Percentiles rank a stretch among this genome's conserved stretches.
These are phyloP conservation scores for Pogostemon cablin DNA, from an alignment of 257 asterid genomes.

Conservation along the genomic window DNA sequence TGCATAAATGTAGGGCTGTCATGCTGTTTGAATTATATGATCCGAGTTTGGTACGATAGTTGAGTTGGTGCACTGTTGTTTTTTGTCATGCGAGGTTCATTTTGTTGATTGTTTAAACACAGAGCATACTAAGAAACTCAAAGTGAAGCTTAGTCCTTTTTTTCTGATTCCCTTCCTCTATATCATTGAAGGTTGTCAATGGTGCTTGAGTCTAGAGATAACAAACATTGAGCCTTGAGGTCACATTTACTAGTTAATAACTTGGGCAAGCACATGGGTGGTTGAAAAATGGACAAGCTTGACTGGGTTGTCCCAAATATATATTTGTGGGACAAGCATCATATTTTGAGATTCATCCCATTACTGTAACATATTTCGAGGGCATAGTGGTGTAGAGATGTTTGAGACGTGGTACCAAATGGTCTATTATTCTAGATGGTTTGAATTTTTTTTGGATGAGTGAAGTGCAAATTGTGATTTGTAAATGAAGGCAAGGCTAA, in stretches of 20 bases:
- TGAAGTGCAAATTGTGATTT: neutral
- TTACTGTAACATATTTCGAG: neutral
- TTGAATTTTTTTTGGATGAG: neutral
- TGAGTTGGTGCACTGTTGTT: constrained; percentile 11
- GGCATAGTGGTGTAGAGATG: neutral
- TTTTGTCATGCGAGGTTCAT: constrained; percentile 15
- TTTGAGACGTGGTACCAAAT: neutral
- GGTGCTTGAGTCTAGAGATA: neutral
- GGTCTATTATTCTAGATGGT: neutral
- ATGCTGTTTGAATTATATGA: constrained; percentile 25
- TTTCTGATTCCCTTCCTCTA: neutral
- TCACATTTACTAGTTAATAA: neutral
- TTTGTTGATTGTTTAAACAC: neutral
- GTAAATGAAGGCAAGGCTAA: neutral
- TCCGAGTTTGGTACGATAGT: constrained; percentile 11
- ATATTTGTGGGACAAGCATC: neutral
- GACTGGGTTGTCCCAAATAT: too few species aligned
- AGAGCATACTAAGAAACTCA: neutral
- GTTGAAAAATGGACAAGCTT: too few species aligned
- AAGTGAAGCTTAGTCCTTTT: constrained; percentile 8
- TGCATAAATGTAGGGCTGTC: constrained; percentile 18
- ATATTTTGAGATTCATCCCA: neutral
- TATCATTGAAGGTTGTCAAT: neutral
- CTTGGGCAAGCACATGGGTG: neutral
- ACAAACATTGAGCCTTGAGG: neutral